Evolutionary conservation across 75 land plant species (phyloP).

Genomic region (Sequoiadendron giganteum): DNA sequence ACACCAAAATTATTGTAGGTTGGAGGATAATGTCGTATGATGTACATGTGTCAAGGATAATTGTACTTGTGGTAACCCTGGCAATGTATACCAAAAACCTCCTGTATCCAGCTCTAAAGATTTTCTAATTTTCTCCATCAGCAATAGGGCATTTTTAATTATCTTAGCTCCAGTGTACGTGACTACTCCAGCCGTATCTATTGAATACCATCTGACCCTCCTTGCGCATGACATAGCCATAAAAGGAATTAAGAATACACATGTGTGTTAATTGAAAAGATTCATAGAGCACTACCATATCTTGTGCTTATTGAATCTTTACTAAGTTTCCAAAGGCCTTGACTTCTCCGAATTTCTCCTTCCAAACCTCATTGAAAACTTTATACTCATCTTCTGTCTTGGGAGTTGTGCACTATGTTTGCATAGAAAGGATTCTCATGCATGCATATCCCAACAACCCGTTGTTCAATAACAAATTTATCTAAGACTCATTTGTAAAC

Average conservation of each 20-base stretch:
- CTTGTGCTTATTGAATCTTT: conserved; percentile 98
- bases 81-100: conserved; percentile 99
- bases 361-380: conserved; percentile 97
- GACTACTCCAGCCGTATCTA: conserved; percentile 99
- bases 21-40: too few species aligned
- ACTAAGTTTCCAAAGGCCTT: conserved; percentile 84
- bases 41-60: too few species aligned
- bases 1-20: too few species aligned
- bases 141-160: conserved; percentile 92
- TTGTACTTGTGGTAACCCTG: conserved; percentile 35
- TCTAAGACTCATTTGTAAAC: conserved; percentile 96
- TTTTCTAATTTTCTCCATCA: conserved; percentile 93
- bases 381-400: conserved; percentile 97
- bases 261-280: conserved; percentile 98
- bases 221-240: conserved; percentile 99
- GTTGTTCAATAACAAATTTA: conserved; percentile 84
- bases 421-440: conserved; percentile 97
- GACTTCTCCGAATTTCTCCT: conserved; percentile 91
- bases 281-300: conserved; percentile 97
- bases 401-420: conserved; percentile 94
- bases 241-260: conserved; percentile 98
- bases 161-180: conserved; percentile 99
- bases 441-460: conserved; percentile 97
- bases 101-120: conserved; percentile 98
- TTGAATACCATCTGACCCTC: conserved; percentile 99